Percentiles rank a stretch among this genome's conserved stretches.
Evolutionary conservation across 495 filamentous ascomycete species (phyloP).

Genomic region (Cercophora scortea): DNA sequence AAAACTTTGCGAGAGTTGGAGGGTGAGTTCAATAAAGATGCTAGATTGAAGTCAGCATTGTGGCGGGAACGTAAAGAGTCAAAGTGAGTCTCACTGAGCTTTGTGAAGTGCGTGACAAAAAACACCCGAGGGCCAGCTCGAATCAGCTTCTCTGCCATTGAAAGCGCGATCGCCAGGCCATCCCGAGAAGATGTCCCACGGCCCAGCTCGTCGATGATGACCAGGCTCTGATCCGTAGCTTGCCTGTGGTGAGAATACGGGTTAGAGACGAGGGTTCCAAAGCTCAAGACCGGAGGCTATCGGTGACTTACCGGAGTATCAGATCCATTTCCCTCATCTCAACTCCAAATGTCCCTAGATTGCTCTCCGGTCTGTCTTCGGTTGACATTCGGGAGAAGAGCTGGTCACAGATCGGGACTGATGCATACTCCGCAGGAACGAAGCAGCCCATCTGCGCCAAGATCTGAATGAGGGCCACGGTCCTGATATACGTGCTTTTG

Average conservation of each 20-base stretch:
- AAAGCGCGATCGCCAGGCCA: conserved; percentile 81
- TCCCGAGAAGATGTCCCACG: conserved; percentile 86
- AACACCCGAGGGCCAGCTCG: conserved; percentile 69
- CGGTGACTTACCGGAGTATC: conserved; percentile 52
- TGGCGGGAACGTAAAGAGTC: too few species aligned
- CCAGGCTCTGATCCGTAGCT: conserved; percentile 64
- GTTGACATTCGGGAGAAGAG: conserved; percentile 82
- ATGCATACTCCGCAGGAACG: conserved; percentile 76
- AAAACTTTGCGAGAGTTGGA: conserved; percentile 51
- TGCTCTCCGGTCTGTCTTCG: conserved; percentile 83
- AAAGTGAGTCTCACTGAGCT: conserved; percentile 44
- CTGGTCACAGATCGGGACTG: conserved; percentile 71
- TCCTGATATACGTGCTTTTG: conserved; percentile 93
- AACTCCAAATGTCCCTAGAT: conserved; percentile 85
- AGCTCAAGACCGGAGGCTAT: neutral
- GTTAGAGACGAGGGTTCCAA: neutral
- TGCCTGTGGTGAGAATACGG: conserved; percentile 36
- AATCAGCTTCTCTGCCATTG: conserved; percentile 79
- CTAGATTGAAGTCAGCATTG: too few species aligned
- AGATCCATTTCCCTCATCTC: conserved; percentile 97
- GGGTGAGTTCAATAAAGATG: too few species aligned
- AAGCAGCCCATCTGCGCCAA: conserved; percentile 94
- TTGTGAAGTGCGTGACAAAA: conserved; percentile 89
- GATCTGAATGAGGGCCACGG: conserved; percentile 72
- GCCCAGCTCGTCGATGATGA: conserved; percentile 89